Base-by-base conservation (phyloP, 2,329 filamentous ascomycete genomes). In the Neocatenulostroma microsporum region DNA sequence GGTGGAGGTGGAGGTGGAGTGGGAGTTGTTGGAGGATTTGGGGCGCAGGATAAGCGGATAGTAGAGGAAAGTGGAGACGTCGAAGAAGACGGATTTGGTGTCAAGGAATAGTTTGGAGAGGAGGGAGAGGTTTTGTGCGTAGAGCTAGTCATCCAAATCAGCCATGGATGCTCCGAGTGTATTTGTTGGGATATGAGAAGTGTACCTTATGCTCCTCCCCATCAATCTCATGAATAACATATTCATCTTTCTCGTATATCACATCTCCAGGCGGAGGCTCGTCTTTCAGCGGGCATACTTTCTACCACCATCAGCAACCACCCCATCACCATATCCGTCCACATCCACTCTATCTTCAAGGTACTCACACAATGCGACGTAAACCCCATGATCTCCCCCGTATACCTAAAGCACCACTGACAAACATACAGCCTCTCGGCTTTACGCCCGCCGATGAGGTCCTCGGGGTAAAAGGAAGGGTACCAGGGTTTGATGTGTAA, bases 61-160 rank as follows among this genome's bases (percentile, higher is more conserved):
- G 69, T 94, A 98, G 49, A 94, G 80, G 65, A 98, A 98, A 34
- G 84, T 85, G 4, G 80, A 78, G 30, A 95, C 88, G 56, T 98
- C 91, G 68, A 94, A 98, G 64, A 95, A 96, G 50, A 98, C 88
- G 6, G 86, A 94, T 58, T 98, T 98, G 57, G 93, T 94, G 62
- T 96, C 88, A 47, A 98, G 82, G 62, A 96, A 98, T 29, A 98
- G 77, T 63, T 96, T 98, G 19, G 87, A 88, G 60, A 96, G 95
- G 30, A 98, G 79, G 8, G 85, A 95, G 10, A 98, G 74, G 53
- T 95, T 94, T 63, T 96, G 91, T 49, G 86, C 88, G 60, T 94
- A 96, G 20, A 95, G 74, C 58, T 64, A 27, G 5, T 10, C 10
- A n/a, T 3, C 18, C 19, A 12, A 14, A n/a, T 33, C n/a, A 21